Percentiles rank a stretch among this genome's conserved stretches.
phyloP scores from a whole-genome alignment of 331 rosid species.

The Pyrus hybrid region DNA sequence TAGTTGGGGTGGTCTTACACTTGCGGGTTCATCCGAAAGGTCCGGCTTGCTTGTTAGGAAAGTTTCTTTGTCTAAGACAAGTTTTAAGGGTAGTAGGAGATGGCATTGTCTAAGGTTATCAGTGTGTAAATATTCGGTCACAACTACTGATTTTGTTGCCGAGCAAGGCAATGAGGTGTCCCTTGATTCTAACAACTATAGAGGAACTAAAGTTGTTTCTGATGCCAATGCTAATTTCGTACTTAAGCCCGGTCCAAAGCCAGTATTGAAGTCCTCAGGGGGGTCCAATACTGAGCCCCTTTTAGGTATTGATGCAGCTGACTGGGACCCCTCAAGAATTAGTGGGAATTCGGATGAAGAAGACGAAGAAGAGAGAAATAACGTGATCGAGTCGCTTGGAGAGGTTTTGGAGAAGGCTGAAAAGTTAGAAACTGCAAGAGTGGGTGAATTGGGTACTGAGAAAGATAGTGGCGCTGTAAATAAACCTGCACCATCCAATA shows the following conservation, averaged over 20 bases:
- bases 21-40: conserved; percentile 53
- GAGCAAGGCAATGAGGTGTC: conserved; percentile 75
- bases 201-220: conserved; percentile 36
- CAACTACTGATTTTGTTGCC: conserved; percentile 71
- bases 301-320: conserved; percentile 25
- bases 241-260: conserved; percentile 86
- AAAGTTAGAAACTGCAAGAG: conserved; percentile 46
- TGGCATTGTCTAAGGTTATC: conserved; percentile 80
- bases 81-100: conserved; percentile 35
- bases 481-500: conserved; percentile 29
- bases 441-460: conserved; percentile 24
- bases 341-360: conserved; percentile 19
- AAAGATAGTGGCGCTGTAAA: conserved; percentile 36
- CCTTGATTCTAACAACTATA: conserved; percentile 58
- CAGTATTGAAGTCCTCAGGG: conserved; percentile 52
- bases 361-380: conserved; percentile 60
- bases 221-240: conserved; percentile 42
- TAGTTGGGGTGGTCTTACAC: conserved; percentile 52
- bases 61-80: conserved; percentile 60
- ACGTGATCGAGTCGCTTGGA: conserved; percentile 86
- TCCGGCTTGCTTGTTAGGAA: conserved; percentile 51
- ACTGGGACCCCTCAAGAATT: conserved; percentile 38
- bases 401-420: conserved; percentile 97
- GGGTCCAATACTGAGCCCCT: conserved; percentile 28
- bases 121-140: conserved; percentile 79